A percentile compares a stretch with the other conserved stretches of the same genome.
phyloP scores from a whole-genome alignment of 2,329 filamentous ascomycete species.

The Stagonosporopsis cucurbitacearum region DNA sequence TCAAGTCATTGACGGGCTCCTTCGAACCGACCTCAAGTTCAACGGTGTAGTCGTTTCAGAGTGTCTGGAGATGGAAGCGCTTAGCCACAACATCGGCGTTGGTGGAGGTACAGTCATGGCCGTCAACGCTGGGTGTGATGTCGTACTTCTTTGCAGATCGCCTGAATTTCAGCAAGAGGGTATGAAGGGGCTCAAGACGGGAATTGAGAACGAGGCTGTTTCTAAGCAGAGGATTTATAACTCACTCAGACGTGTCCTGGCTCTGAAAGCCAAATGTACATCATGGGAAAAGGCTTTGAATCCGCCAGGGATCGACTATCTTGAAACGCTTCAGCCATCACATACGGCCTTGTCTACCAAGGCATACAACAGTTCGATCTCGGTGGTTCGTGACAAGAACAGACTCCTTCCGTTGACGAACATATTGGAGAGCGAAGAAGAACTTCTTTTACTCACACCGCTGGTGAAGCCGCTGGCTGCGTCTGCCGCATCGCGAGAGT shows the following conservation, averaged over 20 bases:
- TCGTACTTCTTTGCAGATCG: slow-evolving; percentile 86
- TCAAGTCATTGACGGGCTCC: slow-evolving; percentile 87
- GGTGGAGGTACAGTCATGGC: slow-evolving; percentile 97
- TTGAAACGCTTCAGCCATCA: slow-evolving; percentile 80
- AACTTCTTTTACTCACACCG: slow-evolving; percentile 86
- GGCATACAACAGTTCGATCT: slow-evolving; percentile 92
- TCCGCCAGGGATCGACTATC: slow-evolving; percentile 76
- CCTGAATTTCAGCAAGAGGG: slow-evolving; percentile 90
- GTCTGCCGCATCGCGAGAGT: slow-evolving; percentile 77
- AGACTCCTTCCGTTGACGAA: slow-evolving; percentile 81
- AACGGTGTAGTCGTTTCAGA: slow-evolving; percentile 93
- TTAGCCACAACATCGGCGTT: slow-evolving; percentile 96
- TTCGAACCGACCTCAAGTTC: slow-evolving; percentile 88
- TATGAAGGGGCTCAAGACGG: slow-evolving; percentile 85
- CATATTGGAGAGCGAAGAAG: slow-evolving; percentile 82
- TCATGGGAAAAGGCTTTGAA: slow-evolving; percentile 92
- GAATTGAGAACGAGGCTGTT: slow-evolving; percentile 89
- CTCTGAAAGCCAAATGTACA: slow-evolving; percentile 83
- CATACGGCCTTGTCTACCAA: slow-evolving; percentile 82
- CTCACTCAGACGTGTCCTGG: slow-evolving; percentile 78
- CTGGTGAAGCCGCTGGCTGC: slow-evolving; percentile 91
- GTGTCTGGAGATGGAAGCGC: slow-evolving; percentile 94
- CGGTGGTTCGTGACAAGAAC: slow-evolving; percentile 88
- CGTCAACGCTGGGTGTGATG: slow-evolving; percentile 92
- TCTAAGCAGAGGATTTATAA: slow-evolving; percentile 78